These are phyloP conservation scores for Sarocladiaceae sp. DNA, from an alignment of 2,329 filamentous ascomycete species.

Conservation along the genomic window DNA sequence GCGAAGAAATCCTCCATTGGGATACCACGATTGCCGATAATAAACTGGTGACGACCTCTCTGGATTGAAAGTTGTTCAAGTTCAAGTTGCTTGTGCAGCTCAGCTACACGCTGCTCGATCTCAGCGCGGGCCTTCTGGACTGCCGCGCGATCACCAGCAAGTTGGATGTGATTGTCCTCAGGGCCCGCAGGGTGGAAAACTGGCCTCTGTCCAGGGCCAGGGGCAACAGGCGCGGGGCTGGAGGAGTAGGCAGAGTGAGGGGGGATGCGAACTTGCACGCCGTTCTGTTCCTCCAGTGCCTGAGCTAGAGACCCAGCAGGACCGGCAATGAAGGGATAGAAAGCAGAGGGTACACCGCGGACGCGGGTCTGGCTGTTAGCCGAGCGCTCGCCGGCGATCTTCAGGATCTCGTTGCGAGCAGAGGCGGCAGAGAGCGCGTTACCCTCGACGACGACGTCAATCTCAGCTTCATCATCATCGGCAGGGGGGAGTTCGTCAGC, in stretches of 20 bases:
- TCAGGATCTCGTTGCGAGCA: slow-evolving; percentile 76
- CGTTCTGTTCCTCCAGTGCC: slow-evolving; percentile 68
- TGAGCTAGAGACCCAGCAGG: slow-evolving; percentile 62
- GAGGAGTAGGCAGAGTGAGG: slow-evolving; percentile 70
- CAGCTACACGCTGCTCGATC: slow-evolving; percentile 71
- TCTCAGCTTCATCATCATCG: slow-evolving; percentile 73
- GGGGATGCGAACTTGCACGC: slow-evolving; percentile 77
- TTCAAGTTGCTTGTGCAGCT: slow-evolving; percentile 69
- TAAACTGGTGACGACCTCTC: slow-evolving; percentile 87
- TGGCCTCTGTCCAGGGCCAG: slow-evolving; percentile 57
- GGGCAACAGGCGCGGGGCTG: slow-evolving; percentile 58
- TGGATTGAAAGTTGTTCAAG: slow-evolving; percentile 77
- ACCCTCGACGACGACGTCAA: slow-evolving; percentile 85
- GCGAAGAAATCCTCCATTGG: slow-evolving; percentile 80
- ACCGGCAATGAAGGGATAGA: slow-evolving; percentile 91
- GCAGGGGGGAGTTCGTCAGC: slow-evolving; percentile 55
- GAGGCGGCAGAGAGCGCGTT: slow-evolving; percentile 82
- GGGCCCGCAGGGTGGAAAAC: slow-evolving; percentile 64
- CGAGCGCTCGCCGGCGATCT: slow-evolving; percentile 80
- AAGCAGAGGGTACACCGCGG: slow-evolving; percentile 79
- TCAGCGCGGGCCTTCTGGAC: slow-evolving; percentile 74
- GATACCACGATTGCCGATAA: slow-evolving; percentile 77
- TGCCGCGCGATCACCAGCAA: slow-evolving; percentile 78
- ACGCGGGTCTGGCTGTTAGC: slow-evolving; percentile 77
- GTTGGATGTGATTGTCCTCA: slow-evolving; percentile 68